These are phyloP conservation scores for Trapa bicornis DNA, from an alignment of 345 rosid species.

Conservation along the genomic window DNA sequence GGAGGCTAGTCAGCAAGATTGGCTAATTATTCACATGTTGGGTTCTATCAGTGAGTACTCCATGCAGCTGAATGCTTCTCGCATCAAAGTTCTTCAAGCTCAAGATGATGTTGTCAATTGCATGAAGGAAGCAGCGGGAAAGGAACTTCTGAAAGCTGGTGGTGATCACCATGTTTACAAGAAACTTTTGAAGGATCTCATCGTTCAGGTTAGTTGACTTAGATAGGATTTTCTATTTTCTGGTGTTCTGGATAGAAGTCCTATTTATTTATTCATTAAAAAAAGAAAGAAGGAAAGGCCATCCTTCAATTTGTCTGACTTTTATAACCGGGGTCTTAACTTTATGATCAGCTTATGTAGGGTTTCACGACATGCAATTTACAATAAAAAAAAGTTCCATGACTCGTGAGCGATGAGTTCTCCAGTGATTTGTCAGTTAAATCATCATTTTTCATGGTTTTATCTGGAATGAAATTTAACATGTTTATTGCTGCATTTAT, in stretches of 20 bases:
- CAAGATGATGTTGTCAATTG: slow-evolving; percentile 87
- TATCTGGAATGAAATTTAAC: not conserved
- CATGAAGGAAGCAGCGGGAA: slow-evolving; percentile 73
- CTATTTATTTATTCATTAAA: too few relatives aligned
- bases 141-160: slow-evolving; percentile 67
- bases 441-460: not conserved
- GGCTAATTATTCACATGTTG: not conserved
- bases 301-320: not conserved
- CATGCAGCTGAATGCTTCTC: slow-evolving; percentile 93
- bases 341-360: not conserved
- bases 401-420: not conserved
- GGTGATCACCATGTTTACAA: slow-evolving; percentile 42
- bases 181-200: slow-evolving; percentile 59
- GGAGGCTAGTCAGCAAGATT: not conserved
- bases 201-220: slow-evolving; percentile 60
- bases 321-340: not conserved
- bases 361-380: not conserved
- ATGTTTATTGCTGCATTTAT: not conserved
- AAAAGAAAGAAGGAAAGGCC: too few relatives aligned
- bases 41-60: slow-evolving; percentile 67
- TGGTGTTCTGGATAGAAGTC: not conserved
- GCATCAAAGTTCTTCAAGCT: slow-evolving; percentile 93
- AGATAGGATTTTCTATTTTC: not conserved
- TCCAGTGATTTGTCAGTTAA: not conserved
- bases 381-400: too few relatives aligned